phyloP scores from a whole-genome alignment of 176 grass and related monocot species.

The Oryza brachyantha region DNA sequence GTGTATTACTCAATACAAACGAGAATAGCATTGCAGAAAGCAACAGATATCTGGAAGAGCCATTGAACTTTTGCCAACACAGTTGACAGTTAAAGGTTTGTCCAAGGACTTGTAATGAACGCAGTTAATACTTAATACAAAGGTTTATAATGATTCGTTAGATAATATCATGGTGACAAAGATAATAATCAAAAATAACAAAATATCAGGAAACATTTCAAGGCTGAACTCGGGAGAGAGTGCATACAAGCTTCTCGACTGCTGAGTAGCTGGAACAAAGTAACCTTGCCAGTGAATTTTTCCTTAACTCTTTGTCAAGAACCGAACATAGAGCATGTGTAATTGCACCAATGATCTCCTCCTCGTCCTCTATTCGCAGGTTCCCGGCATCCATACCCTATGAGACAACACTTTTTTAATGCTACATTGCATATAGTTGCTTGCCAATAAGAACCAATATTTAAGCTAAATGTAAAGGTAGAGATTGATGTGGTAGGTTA shows the following conservation, averaged over 20 bases:
- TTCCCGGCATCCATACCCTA: conserved; percentile 74
- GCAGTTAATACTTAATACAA: neutral
- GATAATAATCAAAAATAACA: neutral
- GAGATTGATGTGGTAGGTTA: neutral
- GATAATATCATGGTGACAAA: neutral
- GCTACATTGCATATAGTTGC: conserved; percentile 25
- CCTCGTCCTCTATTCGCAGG: conserved; percentile 76
- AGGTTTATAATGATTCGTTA: neutral
- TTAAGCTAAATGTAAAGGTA: neutral
- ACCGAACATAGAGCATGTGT: conserved; percentile 66
- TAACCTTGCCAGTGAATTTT: conserved; percentile 71
- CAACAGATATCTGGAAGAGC: neutral
- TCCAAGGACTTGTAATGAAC: neutral
- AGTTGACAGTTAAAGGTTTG: neutral
- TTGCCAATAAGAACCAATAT: neutral
- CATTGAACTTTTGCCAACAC: neutral
- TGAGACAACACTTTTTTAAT: conserved; percentile 37
- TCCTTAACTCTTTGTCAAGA: conserved; percentile 67
- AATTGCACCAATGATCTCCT: conserved; percentile 78
- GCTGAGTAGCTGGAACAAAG: conserved; percentile 74
- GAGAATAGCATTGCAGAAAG: neutral
- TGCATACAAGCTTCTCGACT: conserved; percentile 84
- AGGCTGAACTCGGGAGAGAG: neutral
- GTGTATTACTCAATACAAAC: neutral
- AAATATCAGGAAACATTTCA: neutral